These are phyloP conservation scores for Hanseniaspora pseudoguilliermondii DNA, from an alignment of 805 yeast species.

Conservation along the genomic window DNA sequence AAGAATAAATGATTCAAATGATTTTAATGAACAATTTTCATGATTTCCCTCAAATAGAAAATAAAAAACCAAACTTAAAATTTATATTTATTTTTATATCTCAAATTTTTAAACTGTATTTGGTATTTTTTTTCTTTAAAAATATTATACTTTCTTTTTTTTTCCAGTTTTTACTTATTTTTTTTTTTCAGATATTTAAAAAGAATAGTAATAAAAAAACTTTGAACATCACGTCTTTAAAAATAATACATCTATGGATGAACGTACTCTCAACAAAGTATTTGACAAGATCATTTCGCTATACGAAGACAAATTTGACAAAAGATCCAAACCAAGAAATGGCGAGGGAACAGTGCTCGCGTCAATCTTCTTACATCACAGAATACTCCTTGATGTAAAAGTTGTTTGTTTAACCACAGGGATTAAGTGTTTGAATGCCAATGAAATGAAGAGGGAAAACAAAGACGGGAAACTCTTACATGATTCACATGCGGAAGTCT, in stretches of 20 bases:
- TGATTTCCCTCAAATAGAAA: not conserved
- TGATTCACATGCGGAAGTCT: slow-evolving; percentile 82
- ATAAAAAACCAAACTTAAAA: not conserved
- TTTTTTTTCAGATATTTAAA: no score
- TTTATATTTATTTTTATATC: no score
- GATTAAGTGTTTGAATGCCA: slow-evolving; percentile 61
- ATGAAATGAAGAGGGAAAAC: slow-evolving; percentile 26
- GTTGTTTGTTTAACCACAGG: slow-evolving; percentile 62
- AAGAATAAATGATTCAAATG: not conserved
- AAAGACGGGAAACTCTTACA: slow-evolving; percentile 53
- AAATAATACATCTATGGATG: not conserved
- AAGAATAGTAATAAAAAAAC: no score
- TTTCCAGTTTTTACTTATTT: not conserved
- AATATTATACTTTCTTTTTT: not conserved
- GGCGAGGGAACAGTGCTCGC: slow-evolving; percentile 5
- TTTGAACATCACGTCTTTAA: no score
- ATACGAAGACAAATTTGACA: not conserved
- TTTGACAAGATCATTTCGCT: not conserved
- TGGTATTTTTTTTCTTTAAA: not conserved
- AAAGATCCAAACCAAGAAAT: slow-evolving; percentile 6
- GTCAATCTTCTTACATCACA: not conserved
- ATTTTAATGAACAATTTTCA: not conserved
- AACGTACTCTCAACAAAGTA: not conserved
- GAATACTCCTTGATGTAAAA: not conserved
- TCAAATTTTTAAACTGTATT: not conserved